Percentiles rank a stretch among this genome's conserved stretches.
Conservation (phyloP, 495 filamentous ascomycete genomes). For the Hyphodiscus hymeniophilus region DNA sequence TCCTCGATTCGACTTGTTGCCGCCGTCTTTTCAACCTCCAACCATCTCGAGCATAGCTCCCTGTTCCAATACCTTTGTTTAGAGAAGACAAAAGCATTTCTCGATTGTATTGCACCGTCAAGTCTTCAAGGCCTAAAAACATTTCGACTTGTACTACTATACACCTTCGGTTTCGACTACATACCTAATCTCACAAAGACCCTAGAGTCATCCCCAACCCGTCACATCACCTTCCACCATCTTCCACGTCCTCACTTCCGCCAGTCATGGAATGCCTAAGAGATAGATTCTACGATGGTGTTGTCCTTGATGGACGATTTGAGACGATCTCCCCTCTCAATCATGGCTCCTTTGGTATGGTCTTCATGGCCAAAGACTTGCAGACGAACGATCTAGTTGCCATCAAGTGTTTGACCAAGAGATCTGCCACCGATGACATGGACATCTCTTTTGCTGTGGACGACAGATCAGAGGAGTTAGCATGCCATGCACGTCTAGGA, state of each 20-base stretch:
- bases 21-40: conserved; percentile 1
- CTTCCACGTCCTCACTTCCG: conserved; percentile 7
- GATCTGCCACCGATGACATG: conserved; percentile 41
- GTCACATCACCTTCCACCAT: not conserved
- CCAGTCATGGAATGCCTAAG: conserved; percentile 70
- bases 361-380: conserved; percentile 82
- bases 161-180: conserved; percentile 11
- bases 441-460: conserved; percentile 55
- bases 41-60: conserved; percentile 14
- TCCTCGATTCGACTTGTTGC: not conserved
- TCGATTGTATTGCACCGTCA: conserved; percentile 25
- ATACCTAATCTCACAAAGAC: not conserved
- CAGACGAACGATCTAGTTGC: conserved; percentile 71
- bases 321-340: conserved; percentile 89
- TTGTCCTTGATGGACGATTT: conserved; percentile 77
- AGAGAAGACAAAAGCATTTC: conserved; percentile 26
- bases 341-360: conserved; percentile 97
- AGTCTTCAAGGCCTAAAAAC: conserved; percentile 23
- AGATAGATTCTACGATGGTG: conserved; percentile 62
- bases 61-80: conserved; percentile 23
- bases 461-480: conserved; percentile 80
- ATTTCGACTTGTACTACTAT: conserved; percentile 21
- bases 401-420: conserved; percentile 89
- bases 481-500: conserved; percentile 69
- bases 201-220: not conserved